Percentiles rank a stretch among this genome's conserved stretches.
phyloP scores from a whole-genome alignment of 108 stramenopile genomes.

The Phaeodactylum tricornutum region DNA sequence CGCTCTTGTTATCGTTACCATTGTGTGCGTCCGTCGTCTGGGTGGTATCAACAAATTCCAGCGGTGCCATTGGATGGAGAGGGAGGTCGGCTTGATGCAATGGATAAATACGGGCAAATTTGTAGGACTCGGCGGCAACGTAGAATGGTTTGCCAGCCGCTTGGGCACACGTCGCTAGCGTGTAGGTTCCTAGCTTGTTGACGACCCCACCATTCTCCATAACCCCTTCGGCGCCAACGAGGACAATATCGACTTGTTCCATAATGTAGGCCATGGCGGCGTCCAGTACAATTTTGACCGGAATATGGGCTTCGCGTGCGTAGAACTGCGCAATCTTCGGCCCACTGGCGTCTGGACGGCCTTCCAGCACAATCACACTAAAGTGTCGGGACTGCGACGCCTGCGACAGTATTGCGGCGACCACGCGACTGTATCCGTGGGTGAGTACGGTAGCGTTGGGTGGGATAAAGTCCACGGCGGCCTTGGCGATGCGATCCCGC shows the following conservation, averaged over 20 bases:
- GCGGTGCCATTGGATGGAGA: constrained; percentile 13
- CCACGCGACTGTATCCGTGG: constrained; percentile 88
- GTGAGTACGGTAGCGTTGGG: constrained; percentile 83
- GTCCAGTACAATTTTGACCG: constrained; percentile 85
- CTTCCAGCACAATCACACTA: constrained; percentile 82
- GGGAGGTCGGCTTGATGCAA: constrained; percentile 88
- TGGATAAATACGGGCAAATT: constrained; percentile 95
- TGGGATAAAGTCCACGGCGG: constrained; percentile 83
- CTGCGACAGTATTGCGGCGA: constrained; percentile 60
- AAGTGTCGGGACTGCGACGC: constrained; percentile 77
- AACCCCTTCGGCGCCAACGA: constrained; percentile 95
- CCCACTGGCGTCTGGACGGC: constrained; percentile 83
- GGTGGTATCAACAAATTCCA: constrained; percentile 54
- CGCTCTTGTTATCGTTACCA: neutral
- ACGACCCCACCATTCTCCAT: constrained; percentile 96
- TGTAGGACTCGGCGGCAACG: constrained; percentile 96
- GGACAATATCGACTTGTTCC: constrained; percentile 87
- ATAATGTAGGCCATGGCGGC: constrained; percentile 91
- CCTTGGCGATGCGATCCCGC: constrained; percentile 76
- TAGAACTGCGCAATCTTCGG: constrained; percentile 66
- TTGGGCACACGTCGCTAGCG: constrained; percentile 77
- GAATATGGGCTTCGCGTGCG: constrained; percentile 65
- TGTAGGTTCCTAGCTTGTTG: constrained; percentile 89
- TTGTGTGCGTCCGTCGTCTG: constrained; percentile 1
- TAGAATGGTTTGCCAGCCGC: constrained; percentile 92